A percentile compares a stretch with the other conserved stretches of the same genome.
These are phyloP conservation scores for Thuja plicata DNA, from an alignment of 83 land plant species.

Conservation along the genomic window DNA sequence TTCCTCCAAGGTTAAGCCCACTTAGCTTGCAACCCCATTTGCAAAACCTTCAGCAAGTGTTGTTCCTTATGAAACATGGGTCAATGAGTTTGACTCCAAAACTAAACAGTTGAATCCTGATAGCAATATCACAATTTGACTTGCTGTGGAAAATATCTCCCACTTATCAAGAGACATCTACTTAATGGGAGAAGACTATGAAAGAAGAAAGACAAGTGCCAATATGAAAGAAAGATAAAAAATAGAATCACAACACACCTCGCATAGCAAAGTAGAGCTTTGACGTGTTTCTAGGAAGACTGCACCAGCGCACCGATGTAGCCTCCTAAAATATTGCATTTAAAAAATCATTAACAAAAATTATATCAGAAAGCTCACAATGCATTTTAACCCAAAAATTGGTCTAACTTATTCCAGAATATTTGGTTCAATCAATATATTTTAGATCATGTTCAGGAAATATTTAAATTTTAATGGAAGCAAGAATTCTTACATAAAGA, in stretches of 20 bases:
- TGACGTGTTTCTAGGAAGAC: slow-evolving; percentile 62
- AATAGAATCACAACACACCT: slow-evolving; percentile 42
- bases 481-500: neutral
- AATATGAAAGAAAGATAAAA: neutral
- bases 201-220: neutral
- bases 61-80: no score
- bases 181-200: neutral
- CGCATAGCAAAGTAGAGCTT: slow-evolving; percentile 89
- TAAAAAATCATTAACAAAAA: neutral
- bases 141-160: no score
- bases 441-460: neutral
- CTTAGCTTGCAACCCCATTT: no score
- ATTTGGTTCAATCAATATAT: neutral
- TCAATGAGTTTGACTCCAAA: no score
- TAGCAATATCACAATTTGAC: no score
- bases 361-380: neutral
- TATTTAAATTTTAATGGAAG: neutral
- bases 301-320: slow-evolving; percentile 64
- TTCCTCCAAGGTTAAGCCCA: no score
- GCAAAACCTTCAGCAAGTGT: no score
- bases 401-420: neutral
- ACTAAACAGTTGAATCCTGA: no score
- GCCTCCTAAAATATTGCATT: slow-evolving; percentile 59
- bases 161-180: neutral
- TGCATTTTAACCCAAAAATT: neutral